Base-by-base conservation (phyloP, 495 filamentous ascomycete species). In the Trichocladium uniseriatum region DNA sequence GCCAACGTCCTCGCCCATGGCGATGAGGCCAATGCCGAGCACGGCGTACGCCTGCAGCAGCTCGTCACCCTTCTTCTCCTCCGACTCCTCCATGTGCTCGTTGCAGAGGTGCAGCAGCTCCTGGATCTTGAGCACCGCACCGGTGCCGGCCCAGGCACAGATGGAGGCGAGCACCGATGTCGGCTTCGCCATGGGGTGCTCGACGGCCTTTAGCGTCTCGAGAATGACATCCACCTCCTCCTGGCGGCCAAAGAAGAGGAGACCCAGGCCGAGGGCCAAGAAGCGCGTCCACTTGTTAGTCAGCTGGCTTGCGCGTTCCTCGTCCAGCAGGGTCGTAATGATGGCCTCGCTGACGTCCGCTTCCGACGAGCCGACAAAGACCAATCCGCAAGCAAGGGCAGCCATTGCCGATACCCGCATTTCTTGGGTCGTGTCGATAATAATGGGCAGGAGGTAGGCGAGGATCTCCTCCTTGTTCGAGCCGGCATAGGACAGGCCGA, bases 271-370 rank as follows among this genome's bases (percentile, higher is more conserved):
- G 53, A 99, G 80, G 13, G 87, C 87, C 76, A 97, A 84, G 69
- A 99, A 99, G 2, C 91, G 80, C 19, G 88, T 88, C 92, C 92
- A 99, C 68, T 97, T 99, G 64, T 95, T 86, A 57, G 92, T 95
- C 31, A 97, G 77, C 59, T 92, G 87, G 56, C 80, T 79, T 59
- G 81, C 80, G 18, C 90, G 80, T 21, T 95, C 89, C 48, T 94
- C 88, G 50, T 96, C 91, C 65, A 97, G 78, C 37, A 99, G 73
- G 2, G 94, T 94, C 35, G 82, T 84, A 44, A 96, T 79, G 43
- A 97, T 89, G 6, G 88, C 84, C 67, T 90, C 84, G 50, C 81
- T 89, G 43, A 95, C 86, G 54, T 90, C 86, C 40, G 86, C 79
- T 60, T 96, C 82, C 15, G 87, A 86, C 2, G 89, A 94, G 42